Base-by-base conservation (phyloP, 306 rosid species). In the Argentina anserina region DNA sequence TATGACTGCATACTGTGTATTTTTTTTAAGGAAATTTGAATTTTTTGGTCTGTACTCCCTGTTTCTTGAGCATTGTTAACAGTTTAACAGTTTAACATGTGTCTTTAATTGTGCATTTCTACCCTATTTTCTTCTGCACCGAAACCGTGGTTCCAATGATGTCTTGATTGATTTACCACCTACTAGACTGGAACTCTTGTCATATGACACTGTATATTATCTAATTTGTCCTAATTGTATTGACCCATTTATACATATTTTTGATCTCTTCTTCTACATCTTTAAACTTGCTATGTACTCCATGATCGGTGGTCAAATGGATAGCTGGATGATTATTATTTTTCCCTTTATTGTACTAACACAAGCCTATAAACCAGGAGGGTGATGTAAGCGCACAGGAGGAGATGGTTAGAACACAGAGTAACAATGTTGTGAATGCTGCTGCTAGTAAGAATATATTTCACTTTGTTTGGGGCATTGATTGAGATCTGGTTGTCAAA, bases 361-460 rank as follows among this genome's bases (percentile, higher is more conserved):
- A 12, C 9, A 0, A 12, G 60, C 29, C 20, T 21, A 26, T 76
- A 25, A 29, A 71, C 56, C 69, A 94, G 98, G 98, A 89, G 33
- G 98, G 91, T 5, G 87, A 94, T 77, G 65, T 78, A 63, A 7
- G 74, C 49, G 89, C 87, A 28, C 94, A 89, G 80, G 90, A 88
- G 75, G 95, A 84, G 67, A 89, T 94, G 97, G 92, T 94, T 67
- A 85, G 73, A 76, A 81, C 59, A 65, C 87, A 80, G 81, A 91
- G 96, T 71, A 88, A 86, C 72, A 79, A 81, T 71, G 76, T 60
- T 72, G 83, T 94, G 80, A 91, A 76, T 84, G 80, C 82, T 25
- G 78, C 65, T 60, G 97, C 98, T 50, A 94, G 98, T 75, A 92
- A 87, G 82, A 91, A 91, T 65, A 89, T 94, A 76, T 94, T 86